Percentiles rank a stretch among this genome's conserved stretches.
These are phyloP conservation scores for Aspergillus sp. DNA, from an alignment of 2,329 filamentous ascomycete species.

Conservation along the genomic window DNA sequence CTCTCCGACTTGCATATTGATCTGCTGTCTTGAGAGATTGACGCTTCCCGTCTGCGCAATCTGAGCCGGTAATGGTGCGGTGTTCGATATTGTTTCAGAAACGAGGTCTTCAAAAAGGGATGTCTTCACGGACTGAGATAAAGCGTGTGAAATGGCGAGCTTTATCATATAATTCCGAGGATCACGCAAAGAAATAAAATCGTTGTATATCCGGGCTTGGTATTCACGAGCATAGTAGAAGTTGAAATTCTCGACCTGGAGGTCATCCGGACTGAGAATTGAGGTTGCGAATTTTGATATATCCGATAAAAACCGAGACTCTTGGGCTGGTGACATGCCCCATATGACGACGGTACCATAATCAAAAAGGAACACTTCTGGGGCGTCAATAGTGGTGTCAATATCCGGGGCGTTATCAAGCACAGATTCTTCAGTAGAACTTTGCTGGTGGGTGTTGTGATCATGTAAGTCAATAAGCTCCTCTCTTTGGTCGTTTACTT, in stretches of 20 bases:
- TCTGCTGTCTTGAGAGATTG: slow-evolving; percentile 79
- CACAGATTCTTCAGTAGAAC: slow-evolving; percentile 24
- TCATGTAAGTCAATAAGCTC: slow-evolving; percentile 64
- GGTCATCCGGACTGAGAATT: slow-evolving; percentile 81
- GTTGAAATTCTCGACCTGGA: slow-evolving; percentile 97
- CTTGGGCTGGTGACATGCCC: slow-evolving; percentile 91
- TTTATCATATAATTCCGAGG: slow-evolving; percentile 99
- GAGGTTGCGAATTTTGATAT: slow-evolving; percentile 92
- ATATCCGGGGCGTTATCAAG: slow-evolving; percentile 60
- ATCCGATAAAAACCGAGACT: slow-evolving; percentile 88
- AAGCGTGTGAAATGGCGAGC: slow-evolving; percentile 89
- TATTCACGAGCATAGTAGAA: slow-evolving; percentile 99
- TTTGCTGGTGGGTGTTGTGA: slow-evolving; percentile 32
- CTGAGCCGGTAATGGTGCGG: slow-evolving; percentile 88
- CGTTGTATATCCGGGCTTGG: slow-evolving; percentile 98
- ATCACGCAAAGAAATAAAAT: slow-evolving; percentile 93
- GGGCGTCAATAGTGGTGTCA: slow-evolving; percentile 84
- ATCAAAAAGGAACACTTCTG: slow-evolving; percentile 93
- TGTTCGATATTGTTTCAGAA: slow-evolving; percentile 87
- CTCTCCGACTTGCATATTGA: slow-evolving; percentile 99
- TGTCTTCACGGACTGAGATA: slow-evolving; percentile 96
- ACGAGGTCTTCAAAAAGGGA: slow-evolving; percentile 95
- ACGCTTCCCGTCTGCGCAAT: slow-evolving; percentile 93
- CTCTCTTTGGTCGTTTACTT: slow-evolving; percentile 63
- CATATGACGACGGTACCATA: slow-evolving; percentile 98